Conservation (phyloP, 2,329 filamentous ascomycete genomes). For the Aspergillus udagawae region DNA sequence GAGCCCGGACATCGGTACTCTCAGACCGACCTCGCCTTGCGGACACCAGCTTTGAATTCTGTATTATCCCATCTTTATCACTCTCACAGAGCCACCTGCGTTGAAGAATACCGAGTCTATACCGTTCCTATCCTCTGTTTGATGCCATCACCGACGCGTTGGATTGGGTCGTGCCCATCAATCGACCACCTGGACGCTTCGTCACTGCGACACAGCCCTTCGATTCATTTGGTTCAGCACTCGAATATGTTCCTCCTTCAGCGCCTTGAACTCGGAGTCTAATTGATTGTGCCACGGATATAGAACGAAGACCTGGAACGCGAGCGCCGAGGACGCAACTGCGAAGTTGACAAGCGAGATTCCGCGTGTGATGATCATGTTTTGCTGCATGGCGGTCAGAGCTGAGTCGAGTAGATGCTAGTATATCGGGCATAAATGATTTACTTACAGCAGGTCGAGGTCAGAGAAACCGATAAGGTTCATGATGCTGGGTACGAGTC, state of each 20-base stretch:
- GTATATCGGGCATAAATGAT: too few species aligned
- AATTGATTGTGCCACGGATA: slow-evolving; percentile 68
- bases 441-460: background rate
- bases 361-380: slow-evolving; percentile 47
- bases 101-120: too few species aligned
- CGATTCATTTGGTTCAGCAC: slow-evolving; percentile 24
- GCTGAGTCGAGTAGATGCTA: background rate
- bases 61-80: too few species aligned
- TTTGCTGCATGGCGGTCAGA: background rate
- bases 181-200: background rate
- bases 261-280: slow-evolving; percentile 56
- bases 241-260: slow-evolving; percentile 55
- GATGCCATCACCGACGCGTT: background rate
- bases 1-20: too few species aligned
- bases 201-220: background rate
- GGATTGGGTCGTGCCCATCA: background rate
- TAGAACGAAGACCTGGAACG: slow-evolving; percentile 65
- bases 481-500: background rate
- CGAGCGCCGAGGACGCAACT: slow-evolving; percentile 61
- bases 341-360: slow-evolving; percentile 63
- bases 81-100: too few species aligned
- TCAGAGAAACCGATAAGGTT: background rate
- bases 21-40: too few species aligned
- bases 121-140: too few species aligned
- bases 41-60: too few species aligned